These are phyloP conservation scores for Pseudocercospora crystallina DNA, from an alignment of 2,329 filamentous ascomycete species.

Conservation along the genomic window DNA sequence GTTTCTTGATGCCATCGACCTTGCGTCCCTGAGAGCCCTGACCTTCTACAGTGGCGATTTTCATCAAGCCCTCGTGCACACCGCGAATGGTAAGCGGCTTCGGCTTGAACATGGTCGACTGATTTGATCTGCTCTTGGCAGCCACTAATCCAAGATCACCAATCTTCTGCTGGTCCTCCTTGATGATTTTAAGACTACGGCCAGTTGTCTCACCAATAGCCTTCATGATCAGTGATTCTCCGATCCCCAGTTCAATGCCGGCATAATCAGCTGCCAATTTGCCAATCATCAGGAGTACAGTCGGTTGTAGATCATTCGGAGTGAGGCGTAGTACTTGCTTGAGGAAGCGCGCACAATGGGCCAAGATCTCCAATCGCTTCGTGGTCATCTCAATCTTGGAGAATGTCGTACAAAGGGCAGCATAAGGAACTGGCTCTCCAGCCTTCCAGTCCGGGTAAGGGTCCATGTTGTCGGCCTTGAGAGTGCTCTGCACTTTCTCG, in stretches of 20 bases:
- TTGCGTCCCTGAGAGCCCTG: constrained; percentile 88
- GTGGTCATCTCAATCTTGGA: constrained; percentile 93
- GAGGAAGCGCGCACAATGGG: constrained; percentile 86
- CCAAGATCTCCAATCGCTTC: constrained; percentile 83
- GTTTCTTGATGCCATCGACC: constrained; percentile 91
- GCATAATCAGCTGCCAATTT: constrained; percentile 96
- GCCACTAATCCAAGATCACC: constrained; percentile 93
- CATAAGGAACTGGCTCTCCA: constrained; percentile 87
- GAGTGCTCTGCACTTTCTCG: constrained; percentile 74
- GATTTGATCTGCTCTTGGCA: constrained; percentile 90
- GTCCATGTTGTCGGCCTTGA: constrained; percentile 69
- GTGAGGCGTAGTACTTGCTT: constrained; percentile 92
- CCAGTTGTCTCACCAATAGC: constrained; percentile 94
- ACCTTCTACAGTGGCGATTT: constrained; percentile 81
- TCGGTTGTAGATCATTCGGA: constrained; percentile 81
- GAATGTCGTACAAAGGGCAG: constrained; percentile 90
- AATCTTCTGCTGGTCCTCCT: constrained; percentile 93
- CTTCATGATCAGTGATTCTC: constrained; percentile 98
- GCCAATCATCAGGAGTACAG: constrained; percentile 93
- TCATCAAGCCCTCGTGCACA: constrained; percentile 84
- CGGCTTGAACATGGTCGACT: constrained; percentile 98
- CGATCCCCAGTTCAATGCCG: constrained; percentile 96
- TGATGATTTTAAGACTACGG: constrained; percentile 83
- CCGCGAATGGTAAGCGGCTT: constrained; percentile 83
- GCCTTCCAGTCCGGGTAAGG: constrained; percentile 94